A percentile compares a stretch with the other conserved stretches of the same genome.
Conservation (phyloP, 2,329 filamentous ascomycete genomes). For the Sclerotinia spermophila region DNA sequence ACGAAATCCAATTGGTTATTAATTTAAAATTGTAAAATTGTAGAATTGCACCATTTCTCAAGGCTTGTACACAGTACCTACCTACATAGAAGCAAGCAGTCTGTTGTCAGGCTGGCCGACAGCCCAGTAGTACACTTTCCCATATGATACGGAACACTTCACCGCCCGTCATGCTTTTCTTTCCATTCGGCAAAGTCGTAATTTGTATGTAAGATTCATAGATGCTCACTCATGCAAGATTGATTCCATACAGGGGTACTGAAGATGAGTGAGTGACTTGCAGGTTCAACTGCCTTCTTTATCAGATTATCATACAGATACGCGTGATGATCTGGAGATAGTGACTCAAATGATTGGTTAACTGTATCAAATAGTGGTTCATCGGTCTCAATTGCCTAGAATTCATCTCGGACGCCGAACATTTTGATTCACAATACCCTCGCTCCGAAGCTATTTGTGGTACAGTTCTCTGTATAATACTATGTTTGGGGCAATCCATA, state of each 20-base stretch:
- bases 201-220: background rate
- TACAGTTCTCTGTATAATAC: background rate
- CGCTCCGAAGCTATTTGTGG: background rate
- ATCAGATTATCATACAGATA: background rate
- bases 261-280: no score
- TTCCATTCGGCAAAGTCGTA: background rate
- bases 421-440: background rate
- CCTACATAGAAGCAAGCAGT: no score
- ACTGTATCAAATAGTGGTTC: background rate
- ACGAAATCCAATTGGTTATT: background rate
- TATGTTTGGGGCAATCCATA: background rate
- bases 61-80: background rate
- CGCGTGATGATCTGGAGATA: background rate
- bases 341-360: background rate
- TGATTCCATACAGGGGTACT: background rate
- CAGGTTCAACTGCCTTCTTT: background rate
- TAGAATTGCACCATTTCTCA: constrained; percentile 6
- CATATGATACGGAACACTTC: background rate
- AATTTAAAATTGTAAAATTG: background rate
- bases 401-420: background rate
- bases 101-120: background rate
- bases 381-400: background rate
- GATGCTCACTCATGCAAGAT: background rate
- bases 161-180: background rate
- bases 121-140: background rate